Evolutionary conservation across 176 grass and related monocot species (phyloP), one percentile per base, ranked within the genome.

Genomic region (Pharus latifolius): DNA sequence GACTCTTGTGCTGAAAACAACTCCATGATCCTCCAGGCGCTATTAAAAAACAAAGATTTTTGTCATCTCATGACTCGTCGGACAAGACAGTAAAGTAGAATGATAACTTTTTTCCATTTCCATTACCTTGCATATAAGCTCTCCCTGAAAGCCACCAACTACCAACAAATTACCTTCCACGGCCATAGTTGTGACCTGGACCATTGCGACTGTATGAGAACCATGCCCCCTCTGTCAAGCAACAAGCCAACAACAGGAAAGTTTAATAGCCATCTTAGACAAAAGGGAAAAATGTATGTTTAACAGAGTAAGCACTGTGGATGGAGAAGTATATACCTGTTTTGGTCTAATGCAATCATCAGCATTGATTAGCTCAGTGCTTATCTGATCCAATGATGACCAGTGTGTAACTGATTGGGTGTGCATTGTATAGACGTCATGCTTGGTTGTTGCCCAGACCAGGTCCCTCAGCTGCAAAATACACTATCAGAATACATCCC

Each of bases 41-140:
- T 98, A 64, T 31, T 42, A 62, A 56, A 79, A 56, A 67, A 2
- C 55, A 35, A 62, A 56, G 44, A 7, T 47, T 43, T 10, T 32
- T 60, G 12, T 69, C 45, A 55, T 37, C 26, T 44, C 24, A 64
- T 2, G 42, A 64, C 25, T 70, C 30, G 47, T 18, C 40, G 48
- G 37, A 80, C 24, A 48, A 43, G 17, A 38, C 4, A 17, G 20
- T 47, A 56, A 17, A 33, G 10, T 56, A 27, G 8, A 43, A 63
- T 19, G 47, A 28, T 25, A 52, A n/a, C n/a, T 22, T 23, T 49
- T 69, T 42, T 27, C 10, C 54, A 63, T 49, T 46, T 19, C 24
- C 49, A 56, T n/a, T 81, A 99, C 90, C 87, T 99, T 94, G 78
- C 89, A 99, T 74, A 99, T 94, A 79, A 99, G 72, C 77, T 99